phyloP scores from a whole-genome alignment of 306 rosid species.

The Fagus sylvatica region DNA sequence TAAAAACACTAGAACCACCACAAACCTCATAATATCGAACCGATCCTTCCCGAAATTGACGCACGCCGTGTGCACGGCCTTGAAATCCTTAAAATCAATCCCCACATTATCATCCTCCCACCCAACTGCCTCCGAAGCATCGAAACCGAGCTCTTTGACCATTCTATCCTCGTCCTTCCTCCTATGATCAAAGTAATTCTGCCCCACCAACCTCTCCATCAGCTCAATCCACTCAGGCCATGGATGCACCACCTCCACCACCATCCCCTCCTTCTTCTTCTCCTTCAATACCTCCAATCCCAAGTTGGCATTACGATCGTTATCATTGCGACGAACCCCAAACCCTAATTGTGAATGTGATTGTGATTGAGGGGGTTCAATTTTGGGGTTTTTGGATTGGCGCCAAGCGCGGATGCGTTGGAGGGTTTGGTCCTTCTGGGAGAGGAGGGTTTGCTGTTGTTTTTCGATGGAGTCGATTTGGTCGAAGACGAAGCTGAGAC shows the following conservation, averaged over 20 bases:
- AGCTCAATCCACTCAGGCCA: constrained; percentile 98
- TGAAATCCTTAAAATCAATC: constrained; percentile 69
- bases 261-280: constrained; percentile 30
- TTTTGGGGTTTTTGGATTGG: constrained; percentile 46
- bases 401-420: constrained; percentile 93
- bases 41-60: constrained; percentile 92
- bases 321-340: not conserved
- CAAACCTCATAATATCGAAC: constrained; percentile 84
- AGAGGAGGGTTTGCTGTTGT: constrained; percentile 40
- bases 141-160: constrained; percentile 64
- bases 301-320: not conserved
- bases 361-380: constrained; percentile 19
- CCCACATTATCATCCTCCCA: constrained; percentile 27
- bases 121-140: constrained; percentile 12
- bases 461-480: constrained; percentile 91
- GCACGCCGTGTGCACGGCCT: constrained; percentile 71
- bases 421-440: constrained; percentile 79
- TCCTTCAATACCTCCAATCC: constrained; percentile 7
- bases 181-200: constrained; percentile 82
- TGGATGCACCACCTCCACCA: constrained; percentile 80
- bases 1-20: not conserved
- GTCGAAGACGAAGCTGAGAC: constrained; percentile 88
- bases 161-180: constrained; percentile 77
- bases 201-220: constrained; percentile 88
- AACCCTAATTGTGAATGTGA: not conserved